Percentiles rank a stretch among this genome's conserved stretches.
These are phyloP conservation scores for Linanthus parryae DNA, from an alignment of 148 eudicot genomes.

Conservation along the genomic window DNA sequence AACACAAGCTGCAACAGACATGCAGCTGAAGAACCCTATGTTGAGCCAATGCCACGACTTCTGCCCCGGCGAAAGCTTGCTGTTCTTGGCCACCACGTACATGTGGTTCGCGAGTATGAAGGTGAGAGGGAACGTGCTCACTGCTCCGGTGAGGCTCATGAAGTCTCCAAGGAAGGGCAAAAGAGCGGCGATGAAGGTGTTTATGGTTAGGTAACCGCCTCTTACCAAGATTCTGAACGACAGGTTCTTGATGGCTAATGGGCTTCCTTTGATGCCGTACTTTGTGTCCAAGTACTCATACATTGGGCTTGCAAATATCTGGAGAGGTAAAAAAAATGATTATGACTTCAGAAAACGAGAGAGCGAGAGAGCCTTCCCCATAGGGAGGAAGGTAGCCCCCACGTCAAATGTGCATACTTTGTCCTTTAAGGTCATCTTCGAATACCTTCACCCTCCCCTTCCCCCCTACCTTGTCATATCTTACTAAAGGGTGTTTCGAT, in stretches of 20 bases:
- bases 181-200: slow-evolving; percentile 68
- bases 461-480: too few species aligned
- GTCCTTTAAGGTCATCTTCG: too few species aligned
- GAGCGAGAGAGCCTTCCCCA: too few species aligned
- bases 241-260: slow-evolving; percentile 47
- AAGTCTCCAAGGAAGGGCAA: slow-evolving; percentile 93
- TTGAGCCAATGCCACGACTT: slow-evolving; percentile 95
- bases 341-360: too few species aligned
- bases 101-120: slow-evolving; percentile 93
- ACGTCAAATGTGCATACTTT: too few species aligned
- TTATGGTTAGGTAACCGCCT: slow-evolving; percentile 72
- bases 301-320: slow-evolving; percentile 99
- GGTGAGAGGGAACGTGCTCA: slow-evolving; percentile 90
- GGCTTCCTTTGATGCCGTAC: slow-evolving; percentile 60
- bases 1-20: slow-evolving; percentile 60
- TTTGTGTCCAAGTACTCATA: slow-evolving; percentile 91
- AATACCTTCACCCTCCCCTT: too few species aligned
- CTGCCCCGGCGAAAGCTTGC: slow-evolving; percentile 36
- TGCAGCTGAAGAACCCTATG: slow-evolving; percentile 48
- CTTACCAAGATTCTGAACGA: slow-evolving; percentile 52
- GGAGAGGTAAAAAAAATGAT: slow-evolving; percentile 10
- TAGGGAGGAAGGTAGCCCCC: too few species aligned
- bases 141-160: slow-evolving; percentile 92
- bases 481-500: too few species aligned
- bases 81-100: slow-evolving; percentile 65